A percentile compares a stretch with the other conserved stretches of the same genome.
Evolutionary conservation across 2,329 filamentous ascomycete species (phyloP).

Genomic region (Botrytis fragariae): DNA sequence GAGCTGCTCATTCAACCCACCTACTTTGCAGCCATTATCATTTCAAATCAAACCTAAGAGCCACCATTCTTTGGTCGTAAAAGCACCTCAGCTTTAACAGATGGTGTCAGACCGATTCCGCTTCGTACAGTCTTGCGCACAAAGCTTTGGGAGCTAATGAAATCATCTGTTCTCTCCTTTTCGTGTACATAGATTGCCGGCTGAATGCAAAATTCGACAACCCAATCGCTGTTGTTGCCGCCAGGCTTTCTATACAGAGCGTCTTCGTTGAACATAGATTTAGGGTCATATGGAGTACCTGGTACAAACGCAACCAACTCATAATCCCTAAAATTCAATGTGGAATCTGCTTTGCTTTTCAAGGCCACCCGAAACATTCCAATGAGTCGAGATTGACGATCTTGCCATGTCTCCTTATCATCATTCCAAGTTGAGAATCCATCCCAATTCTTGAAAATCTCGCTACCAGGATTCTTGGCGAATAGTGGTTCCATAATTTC

Average conservation of each 20-base stretch:
- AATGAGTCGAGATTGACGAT: constrained; percentile 11
- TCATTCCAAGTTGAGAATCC: constrained; percentile 22
- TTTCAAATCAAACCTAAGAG: not conserved
- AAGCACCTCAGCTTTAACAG: not conserved
- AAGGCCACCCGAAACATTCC: constrained; percentile 22
- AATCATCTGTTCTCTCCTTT: not conserved
- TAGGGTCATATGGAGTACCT: constrained; percentile 21
- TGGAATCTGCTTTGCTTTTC: constrained; percentile 22
- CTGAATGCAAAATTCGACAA: constrained; percentile 1
- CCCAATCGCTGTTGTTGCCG: not conserved
- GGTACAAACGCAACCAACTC: constrained; percentile 22
- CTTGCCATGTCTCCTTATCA: constrained; percentile 14
- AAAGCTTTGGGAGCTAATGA: not conserved
- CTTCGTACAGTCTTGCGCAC: not conserved
- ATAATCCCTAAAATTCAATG: constrained; percentile 26
- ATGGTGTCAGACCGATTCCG: not conserved
- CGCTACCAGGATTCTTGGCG: not conserved
- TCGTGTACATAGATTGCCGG: not conserved
- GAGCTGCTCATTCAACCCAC: not conserved
- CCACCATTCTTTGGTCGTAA: not conserved
- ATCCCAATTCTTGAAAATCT: constrained; percentile 1
- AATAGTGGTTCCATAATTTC: constrained; percentile 24
- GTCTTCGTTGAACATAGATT: constrained; percentile 22
- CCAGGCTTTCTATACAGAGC: not conserved
- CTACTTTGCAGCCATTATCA: not conserved